Evolutionary conservation across 345 rosid genomes (phyloP).

Genomic region (Brassica juncea): DNA sequence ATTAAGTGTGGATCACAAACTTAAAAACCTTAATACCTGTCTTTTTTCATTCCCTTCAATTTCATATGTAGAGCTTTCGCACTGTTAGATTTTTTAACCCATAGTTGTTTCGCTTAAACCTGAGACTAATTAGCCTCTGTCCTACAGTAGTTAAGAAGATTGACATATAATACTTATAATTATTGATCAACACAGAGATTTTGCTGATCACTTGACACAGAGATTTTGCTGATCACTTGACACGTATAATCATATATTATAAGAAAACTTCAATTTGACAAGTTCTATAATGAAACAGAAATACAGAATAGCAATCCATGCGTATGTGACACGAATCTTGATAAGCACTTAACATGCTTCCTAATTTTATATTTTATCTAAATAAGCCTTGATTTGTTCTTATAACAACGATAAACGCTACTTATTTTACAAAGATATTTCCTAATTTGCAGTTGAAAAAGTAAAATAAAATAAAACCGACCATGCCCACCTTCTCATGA

Average conservation of each 20-base stretch:
- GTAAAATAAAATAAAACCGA: slow-evolving; percentile 9
- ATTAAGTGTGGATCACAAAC: background rate
- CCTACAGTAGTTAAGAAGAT: background rate
- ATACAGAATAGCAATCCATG: background rate
- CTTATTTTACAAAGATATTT: background rate
- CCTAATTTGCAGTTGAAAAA: background rate
- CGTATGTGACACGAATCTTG: slow-evolving; percentile 19
- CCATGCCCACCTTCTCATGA: slow-evolving; percentile 33
- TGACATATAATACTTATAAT: background rate
- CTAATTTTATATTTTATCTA: background rate
- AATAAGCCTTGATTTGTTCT: background rate
- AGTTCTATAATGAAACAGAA: background rate
- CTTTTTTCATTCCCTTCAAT: background rate
- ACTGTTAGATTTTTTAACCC: background rate
- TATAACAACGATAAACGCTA: no score
- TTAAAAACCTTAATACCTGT: background rate
- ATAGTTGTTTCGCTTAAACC: background rate
- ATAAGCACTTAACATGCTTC: slow-evolving; percentile 3
- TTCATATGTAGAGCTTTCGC: background rate
- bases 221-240: background rate
- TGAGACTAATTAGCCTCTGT: background rate
- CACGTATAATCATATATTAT: background rate
- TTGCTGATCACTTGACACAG: background rate
- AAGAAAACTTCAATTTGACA: background rate
- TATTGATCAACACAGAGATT: no score